Evolutionary conservation across 169 alveolate species (phyloP).

Genomic region (Theileria parva): DNA sequence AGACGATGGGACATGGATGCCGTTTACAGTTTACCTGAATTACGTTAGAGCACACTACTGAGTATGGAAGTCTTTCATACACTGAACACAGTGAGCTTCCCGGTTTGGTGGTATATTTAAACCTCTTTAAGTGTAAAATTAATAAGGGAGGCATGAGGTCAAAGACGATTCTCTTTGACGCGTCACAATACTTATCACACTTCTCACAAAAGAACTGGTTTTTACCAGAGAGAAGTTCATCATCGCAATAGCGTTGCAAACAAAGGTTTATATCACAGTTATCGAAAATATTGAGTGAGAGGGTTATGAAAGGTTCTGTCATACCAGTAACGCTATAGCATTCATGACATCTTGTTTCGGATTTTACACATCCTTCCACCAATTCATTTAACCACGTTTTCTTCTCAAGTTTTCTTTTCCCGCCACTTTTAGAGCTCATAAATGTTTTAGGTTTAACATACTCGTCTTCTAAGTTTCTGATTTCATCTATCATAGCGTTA

Average conservation of each 20-base stretch:
- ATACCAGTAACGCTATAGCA: constrained; percentile 31
- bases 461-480: constrained; percentile 19
- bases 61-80: constrained; percentile 41
- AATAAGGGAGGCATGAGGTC: constrained; percentile 56
- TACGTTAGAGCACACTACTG: constrained; percentile 25
- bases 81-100: background rate
- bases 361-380: constrained; percentile 45
- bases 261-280: constrained; percentile 37
- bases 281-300: constrained; percentile 54
- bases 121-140: constrained; percentile 59
- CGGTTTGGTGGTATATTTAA: constrained; percentile 25
- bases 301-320: constrained; percentile 54
- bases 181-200: constrained; percentile 43
- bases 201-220: constrained; percentile 47
- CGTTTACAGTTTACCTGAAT: constrained; percentile 15
- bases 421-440: background rate
- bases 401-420: background rate
- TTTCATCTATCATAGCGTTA: constrained; percentile 54
- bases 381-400: constrained; percentile 51
- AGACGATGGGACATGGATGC: constrained; percentile 23
- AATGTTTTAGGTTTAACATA: constrained; percentile 3
- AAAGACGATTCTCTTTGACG: constrained; percentile 31
- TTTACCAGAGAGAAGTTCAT: constrained; percentile 40
- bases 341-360: constrained; percentile 50
- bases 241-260: constrained; percentile 40